phyloP scores from a whole-genome alignment of 441 rosid genomes.

The Arabidopsis lyrata region DNA sequence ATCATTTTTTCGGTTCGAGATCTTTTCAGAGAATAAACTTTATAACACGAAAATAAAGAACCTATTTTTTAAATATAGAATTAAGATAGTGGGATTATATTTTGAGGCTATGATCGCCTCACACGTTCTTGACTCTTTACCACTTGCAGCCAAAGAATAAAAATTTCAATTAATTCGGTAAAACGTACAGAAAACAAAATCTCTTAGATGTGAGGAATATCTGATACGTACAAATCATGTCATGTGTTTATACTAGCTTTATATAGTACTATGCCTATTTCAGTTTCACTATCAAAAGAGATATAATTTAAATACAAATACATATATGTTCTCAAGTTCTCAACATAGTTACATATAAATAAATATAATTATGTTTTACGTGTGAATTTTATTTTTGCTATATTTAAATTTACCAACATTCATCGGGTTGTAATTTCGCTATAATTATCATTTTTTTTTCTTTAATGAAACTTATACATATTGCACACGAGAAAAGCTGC shows the following conservation, averaged over 20 bases:
- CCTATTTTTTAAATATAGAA: background rate
- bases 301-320: background rate
- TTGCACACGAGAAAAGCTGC: slow-evolving; percentile 24
- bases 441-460: background rate
- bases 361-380: background rate
- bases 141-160: slow-evolving; percentile 5
- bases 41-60: background rate
- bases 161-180: background rate
- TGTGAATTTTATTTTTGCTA: background rate
- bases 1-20: background rate
- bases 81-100: background rate
- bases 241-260: background rate
- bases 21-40: slow-evolving; percentile 24
- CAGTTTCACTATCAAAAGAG: background rate
- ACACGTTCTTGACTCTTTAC: slow-evolving; percentile 2
- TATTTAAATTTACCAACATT: background rate
- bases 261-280: background rate
- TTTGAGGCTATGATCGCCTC: slow-evolving; percentile 8
- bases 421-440: background rate
- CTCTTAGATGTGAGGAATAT: slow-evolving; percentile 20
- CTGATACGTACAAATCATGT: slow-evolving; percentile 3
- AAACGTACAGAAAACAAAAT: slow-evolving; percentile 14
- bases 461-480: background rate
- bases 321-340: too few relatives aligned
- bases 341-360: background rate